Base-by-base conservation (phyloP, 805 yeast genomes). In the Candida insectalens region DNA sequence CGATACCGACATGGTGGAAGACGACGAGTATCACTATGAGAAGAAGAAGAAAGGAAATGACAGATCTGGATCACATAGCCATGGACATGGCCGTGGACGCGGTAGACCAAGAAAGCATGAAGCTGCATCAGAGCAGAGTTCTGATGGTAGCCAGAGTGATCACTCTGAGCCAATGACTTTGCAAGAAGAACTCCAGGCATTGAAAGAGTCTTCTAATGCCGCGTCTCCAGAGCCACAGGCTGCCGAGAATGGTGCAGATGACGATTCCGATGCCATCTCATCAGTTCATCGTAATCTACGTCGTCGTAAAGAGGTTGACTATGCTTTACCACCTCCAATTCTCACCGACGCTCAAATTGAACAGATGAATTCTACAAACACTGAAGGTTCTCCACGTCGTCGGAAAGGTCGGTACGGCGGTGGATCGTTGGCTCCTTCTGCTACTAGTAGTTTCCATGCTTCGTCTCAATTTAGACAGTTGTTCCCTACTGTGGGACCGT, bases 401-500 rank as follows among this genome's bases (percentile, higher is more conserved):
- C n/a, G 29, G 10, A 23, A 17, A 25, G 39, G 26, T 10, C 34
- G 34, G 16, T 32, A 25, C 16, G 34, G 29, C 12, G 33, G 35
- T 21, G 13, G n/a, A 12, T 19, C 37, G 4, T 23, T 19, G 15
- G 30, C 20, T 8, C 29, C 41, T 7, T 30, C 43, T 3, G 10
- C 30, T 6, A 13, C 12, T 19, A 15, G 19, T 9, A 43, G 27
- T 18, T n/a, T n/a, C 10, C 12, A 14, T 16, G 9, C 27, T 2
- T 9, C 27, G n/a, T 27, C 18, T 10, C 27, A 68, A 19, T 53
- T 81, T 27, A 69, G 87, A 48, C 69, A 95, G 27, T 60, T 92
- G 25, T 88, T 83, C 49, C 94, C 96, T 5, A 89, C 96, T 0
- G 85, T 87, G 12, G 98, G 98, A 0, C 98, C 98, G 2, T 89